Percentiles rank a stretch among this genome's conserved stretches.
These are phyloP conservation scores for Coemansia sp. DNA, from an alignment of 192 early-diverging fungal genomes.

Conservation along the genomic window DNA sequence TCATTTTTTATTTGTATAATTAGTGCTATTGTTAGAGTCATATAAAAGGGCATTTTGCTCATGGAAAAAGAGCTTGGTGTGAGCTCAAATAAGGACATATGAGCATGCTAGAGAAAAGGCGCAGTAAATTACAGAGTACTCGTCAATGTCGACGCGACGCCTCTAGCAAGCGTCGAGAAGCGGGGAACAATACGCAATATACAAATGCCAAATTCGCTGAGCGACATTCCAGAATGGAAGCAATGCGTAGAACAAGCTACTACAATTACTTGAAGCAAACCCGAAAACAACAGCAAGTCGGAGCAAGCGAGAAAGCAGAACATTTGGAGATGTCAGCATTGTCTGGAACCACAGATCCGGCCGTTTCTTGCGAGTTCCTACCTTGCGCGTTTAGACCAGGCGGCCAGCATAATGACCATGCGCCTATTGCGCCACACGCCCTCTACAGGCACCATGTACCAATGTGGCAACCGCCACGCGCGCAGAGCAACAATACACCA, in stretches of 20 bases:
- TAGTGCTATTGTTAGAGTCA: neutral
- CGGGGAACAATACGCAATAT: neutral
- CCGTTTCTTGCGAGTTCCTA: neutral
- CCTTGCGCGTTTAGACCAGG: neutral
- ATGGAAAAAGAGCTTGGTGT: neutral
- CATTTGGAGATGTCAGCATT: neutral
- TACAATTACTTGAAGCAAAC: neutral
- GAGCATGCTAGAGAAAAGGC: neutral
- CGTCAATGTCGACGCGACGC: neutral
- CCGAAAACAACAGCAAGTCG: neutral
- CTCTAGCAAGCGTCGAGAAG: neutral
- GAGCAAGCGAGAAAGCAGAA: neutral
- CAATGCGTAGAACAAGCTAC: neutral
- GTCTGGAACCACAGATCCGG: neutral
- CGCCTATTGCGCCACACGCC: slow-evolving; percentile 6
- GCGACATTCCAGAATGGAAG: neutral
- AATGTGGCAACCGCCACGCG: slow-evolving; percentile 9
- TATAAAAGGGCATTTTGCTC: neutral
- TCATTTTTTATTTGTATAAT: neutral
- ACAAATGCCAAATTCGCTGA: too few species aligned
- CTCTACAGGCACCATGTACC: neutral
- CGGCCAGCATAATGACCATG: neutral
- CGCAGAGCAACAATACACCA: neutral
- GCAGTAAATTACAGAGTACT: neutral
- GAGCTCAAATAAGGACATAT: neutral